These are phyloP conservation scores for Xylaria telfairii DNA, from an alignment of 495 filamentous ascomycete genomes.

Conservation along the genomic window DNA sequence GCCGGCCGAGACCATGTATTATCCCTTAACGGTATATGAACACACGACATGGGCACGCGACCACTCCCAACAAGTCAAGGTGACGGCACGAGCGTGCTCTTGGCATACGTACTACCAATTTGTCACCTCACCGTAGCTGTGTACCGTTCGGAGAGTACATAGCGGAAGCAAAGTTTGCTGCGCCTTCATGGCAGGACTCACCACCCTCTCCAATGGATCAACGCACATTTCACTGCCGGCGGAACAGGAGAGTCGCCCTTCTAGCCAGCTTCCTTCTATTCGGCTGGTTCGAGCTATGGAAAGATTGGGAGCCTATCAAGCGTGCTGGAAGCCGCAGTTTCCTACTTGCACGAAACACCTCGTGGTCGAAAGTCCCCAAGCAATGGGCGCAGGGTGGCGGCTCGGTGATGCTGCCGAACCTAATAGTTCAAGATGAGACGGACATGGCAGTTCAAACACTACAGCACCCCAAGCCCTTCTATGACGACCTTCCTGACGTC, in stretches of 20 bases:
- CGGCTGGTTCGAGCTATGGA: constrained; percentile 31
- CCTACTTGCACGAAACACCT: constrained; percentile 29
- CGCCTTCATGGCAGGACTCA: constrained; percentile 12
- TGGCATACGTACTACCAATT: constrained; percentile 1
- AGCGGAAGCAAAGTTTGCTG: neutral
- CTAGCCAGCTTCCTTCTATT: constrained; percentile 29
- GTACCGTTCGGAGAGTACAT: neutral
- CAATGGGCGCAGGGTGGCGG: constrained; percentile 35
- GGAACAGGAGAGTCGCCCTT: constrained; percentile 12
- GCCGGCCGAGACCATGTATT: neutral
- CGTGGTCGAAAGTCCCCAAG: constrained; percentile 28
- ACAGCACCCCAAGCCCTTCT: constrained; percentile 14
- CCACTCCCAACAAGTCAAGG: neutral
- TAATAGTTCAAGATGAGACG: constrained; percentile 1
- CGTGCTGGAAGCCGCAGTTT: constrained; percentile 7
- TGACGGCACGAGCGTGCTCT: neutral
- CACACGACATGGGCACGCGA: constrained; percentile 18
- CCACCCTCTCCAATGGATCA: neutral
- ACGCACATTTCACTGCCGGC: constrained; percentile 3
- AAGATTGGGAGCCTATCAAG: constrained; percentile 27
- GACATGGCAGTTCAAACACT: constrained; percentile 8
- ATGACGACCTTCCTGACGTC: constrained; percentile 43
- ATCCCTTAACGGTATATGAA: constrained; percentile 10
- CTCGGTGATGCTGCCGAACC: constrained; percentile 26
- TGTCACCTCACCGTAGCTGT: neutral